Evolutionary conservation across 2,329 filamentous ascomycete genomes (phyloP).

Genomic region (Lecanoromycetidae sp.): DNA sequence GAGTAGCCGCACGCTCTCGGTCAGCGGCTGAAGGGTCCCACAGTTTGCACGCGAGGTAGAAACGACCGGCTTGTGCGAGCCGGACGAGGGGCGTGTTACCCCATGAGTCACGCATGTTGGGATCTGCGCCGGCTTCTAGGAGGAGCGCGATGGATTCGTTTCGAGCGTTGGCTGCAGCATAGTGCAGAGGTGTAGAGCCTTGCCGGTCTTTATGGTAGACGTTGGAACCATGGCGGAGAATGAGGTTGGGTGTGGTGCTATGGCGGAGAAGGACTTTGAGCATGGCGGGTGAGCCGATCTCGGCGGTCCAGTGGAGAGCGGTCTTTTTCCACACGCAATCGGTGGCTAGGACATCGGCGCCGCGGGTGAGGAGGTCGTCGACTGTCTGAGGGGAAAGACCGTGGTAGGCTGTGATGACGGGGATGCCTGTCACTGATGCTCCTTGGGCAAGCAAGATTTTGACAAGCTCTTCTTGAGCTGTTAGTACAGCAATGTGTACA

Average conservation of each 20-base stretch:
- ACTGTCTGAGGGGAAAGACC: background rate
- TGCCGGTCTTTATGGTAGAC: background rate
- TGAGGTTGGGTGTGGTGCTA: background rate
- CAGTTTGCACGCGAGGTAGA: background rate
- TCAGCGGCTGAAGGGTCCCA: slow-evolving; percentile 3
- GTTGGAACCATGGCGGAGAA: slow-evolving; percentile 4
- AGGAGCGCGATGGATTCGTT: slow-evolving; percentile 3
- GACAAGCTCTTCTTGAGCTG: slow-evolving; percentile 4
- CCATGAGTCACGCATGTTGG: background rate
- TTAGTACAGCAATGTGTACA: slow-evolving; percentile 2
- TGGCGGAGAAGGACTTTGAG: slow-evolving; percentile 5
- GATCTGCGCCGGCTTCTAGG: slow-evolving; percentile 7
- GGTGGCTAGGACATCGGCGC: background rate
- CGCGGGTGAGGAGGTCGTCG: background rate
- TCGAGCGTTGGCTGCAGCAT: slow-evolving; percentile 3
- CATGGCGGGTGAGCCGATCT: background rate
- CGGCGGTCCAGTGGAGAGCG: slow-evolving; percentile 4
- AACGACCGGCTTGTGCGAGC: background rate
- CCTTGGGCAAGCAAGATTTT: background rate
- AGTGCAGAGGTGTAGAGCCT: slow-evolving; percentile 3
- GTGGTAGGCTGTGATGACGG: slow-evolving; percentile 1
- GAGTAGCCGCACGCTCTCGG: background rate
- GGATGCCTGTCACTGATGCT: background rate
- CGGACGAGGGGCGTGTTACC: slow-evolving; percentile 1
- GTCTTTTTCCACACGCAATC: background rate